Base-by-base conservation (phyloP, 2,329 filamentous ascomycete species). In the Lasiodiplodia sp. region DNA sequence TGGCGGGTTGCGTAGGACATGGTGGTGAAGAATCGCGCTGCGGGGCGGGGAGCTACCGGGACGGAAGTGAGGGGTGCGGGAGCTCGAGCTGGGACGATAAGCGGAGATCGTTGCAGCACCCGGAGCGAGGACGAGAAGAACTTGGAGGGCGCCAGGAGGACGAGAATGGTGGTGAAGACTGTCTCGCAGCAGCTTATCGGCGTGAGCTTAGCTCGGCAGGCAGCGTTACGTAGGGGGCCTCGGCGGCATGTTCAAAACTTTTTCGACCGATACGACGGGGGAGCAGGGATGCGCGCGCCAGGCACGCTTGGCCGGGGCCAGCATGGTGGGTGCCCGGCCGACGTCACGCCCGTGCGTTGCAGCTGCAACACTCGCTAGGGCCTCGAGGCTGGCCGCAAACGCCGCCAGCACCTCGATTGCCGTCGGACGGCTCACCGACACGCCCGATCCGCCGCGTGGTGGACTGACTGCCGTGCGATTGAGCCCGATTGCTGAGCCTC, bases 1-100 rank as follows among this genome's bases (percentile, higher is more conserved):
- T 91, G 87, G 72, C 88, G 86, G 53, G 83, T 77, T 57, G 84
- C 74, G 73, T 87, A 85, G 77, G 69, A 64, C 58, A 63, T 66
- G 34, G 23, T 68, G 53, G 51, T 57, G 60, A 49, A 37, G 62
- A n/a, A 37, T 49, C 21, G 62, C 14, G 62, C 40, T 25, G 31
- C 62, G 49, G 31, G 38, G 18, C 37, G n/a, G 18, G 64, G 18
- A 31, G 64, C 53, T 49, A 21, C 52, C 47, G 53, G 38, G 47
- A 67, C 65, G 52, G 14, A 14, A n/a, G 64, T 3, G 64, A 56
- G 51, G 40, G 60, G 25, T 23, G 60, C 25, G n/a, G 25, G 25
- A 64, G 40, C 60, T 64, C 25, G 62, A 23, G 25, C 44, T 63
- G 58, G 21, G 47, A 38, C 63, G 49, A 66, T 63, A 66, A 38